Base-by-base conservation (phyloP, 352 stramenopile genomes). In the Phytophthora sansomeana region DNA sequence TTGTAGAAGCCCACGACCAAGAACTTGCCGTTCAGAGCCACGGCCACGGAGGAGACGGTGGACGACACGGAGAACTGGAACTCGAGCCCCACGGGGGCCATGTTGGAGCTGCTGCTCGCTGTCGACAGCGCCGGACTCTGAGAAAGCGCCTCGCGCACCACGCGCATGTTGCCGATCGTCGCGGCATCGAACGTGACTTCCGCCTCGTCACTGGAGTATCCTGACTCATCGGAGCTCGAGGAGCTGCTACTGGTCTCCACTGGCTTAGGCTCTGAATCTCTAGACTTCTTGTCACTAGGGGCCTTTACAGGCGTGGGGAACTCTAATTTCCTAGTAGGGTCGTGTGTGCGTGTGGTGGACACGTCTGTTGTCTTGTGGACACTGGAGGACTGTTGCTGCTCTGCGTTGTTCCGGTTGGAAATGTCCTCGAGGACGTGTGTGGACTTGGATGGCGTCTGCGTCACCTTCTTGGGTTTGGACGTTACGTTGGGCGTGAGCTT, bases 1-100 rank as follows among this genome's bases (percentile, higher is more conserved):
- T 93, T 93, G 66, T 90, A 88, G 42, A 95, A 95, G 1, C 87
- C 87, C 1, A 84, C 85, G 28, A 95, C 84, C 1, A 95, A 67
- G 69, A 93, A 95, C 24, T 81, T 70, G 50, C 85, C 83, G 16
- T 85, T 82, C 0, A 81, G 83, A 10, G 85, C 80, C 1, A 95
- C 67, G 1, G 85, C 85, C n/a, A 94, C 85, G 2, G 87, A 95
- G 4, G 85, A 95, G 2, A 95, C 87, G 0, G 83, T 92, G 0
- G 83, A 91, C 0, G 73, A 70, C 8, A 92, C 72, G 5, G 72
- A 62, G 53, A 91, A 93, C 17, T 82, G 80, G 42, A 79, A 89
- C 67, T 93, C 82, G 13, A 88, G 72, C 0, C 81, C 81, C 19
- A 85, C 72, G 0, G 73, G 69, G 17, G 70, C 21, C 41, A 64